Evolutionary conservation across 352 stramenopile genomes (phyloP), one percentile per base, ranked within the genome.

Genomic region (Pythium angustatum): DNA sequence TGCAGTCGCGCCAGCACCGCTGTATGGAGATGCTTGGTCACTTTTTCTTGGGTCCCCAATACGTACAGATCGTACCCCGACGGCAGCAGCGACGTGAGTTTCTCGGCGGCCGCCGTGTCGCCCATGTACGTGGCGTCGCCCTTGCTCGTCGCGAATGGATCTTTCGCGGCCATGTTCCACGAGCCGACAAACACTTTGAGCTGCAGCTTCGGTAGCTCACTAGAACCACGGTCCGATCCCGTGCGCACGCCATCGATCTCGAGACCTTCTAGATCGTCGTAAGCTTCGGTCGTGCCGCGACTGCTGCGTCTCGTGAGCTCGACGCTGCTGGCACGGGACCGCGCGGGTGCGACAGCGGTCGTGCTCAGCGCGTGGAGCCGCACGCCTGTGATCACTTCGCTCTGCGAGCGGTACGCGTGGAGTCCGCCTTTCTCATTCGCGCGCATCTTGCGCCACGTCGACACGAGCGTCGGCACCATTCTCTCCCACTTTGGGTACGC

Each of bases 81-180:
- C 1, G 85, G 80, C 3, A 92, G 34, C 33, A 92, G 78, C 21
- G 72, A 64, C 34, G 48, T 21, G 9, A 92, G 64, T 38, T 77
- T 68, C 9, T 76, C 40, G 9, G 72, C 68, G 15, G 76, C 72
- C 0, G 66, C 54, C 2, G 64, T 56, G 30, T 87, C 75, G 10
- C 79, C 81, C 36, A 81, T 77, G 52, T 84, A 87, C 43, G 58
- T 19, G 0, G 36, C 33, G 12, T 72, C 67, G 0, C 66, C 76
- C 30, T 73, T 76, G 6, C 50, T 53, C 19, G 64, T 43, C 0
- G 66, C 67, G 28, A 92, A 90, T 6, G 81, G 82, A 47, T 91
- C 85, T 58, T 78, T 58, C 2, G 80, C 81, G 17, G 78, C 81
- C 70, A 94, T 85, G 63, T 94, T 94, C 85, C 85, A 94, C 40